These are phyloP conservation scores for Botryotinia convoluta DNA, from an alignment of 2,329 filamentous ascomycete genomes.

Conservation along the genomic window DNA sequence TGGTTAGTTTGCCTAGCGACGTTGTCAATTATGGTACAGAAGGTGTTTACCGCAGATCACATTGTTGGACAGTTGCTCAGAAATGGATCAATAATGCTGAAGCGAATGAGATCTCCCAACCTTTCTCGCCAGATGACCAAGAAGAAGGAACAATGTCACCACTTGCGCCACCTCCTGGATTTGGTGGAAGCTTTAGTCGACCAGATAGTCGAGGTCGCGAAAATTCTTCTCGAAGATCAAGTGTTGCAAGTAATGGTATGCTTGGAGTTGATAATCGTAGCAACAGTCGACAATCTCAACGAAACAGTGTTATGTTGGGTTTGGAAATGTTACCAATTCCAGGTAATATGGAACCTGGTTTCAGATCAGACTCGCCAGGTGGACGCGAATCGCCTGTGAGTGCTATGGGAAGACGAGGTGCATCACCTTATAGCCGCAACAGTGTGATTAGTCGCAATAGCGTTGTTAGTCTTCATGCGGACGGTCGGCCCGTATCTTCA, in stretches of 20 bases:
- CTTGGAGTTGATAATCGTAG: conserved; percentile 3
- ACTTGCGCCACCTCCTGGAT: conserved; percentile 33
- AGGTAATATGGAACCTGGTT: conserved; percentile 5
- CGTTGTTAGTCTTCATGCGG: not conserved
- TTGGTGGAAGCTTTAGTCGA: conserved; percentile 28
- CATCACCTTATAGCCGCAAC: conserved; percentile 12
- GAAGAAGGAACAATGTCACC: conserved; percentile 24
- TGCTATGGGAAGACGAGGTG: conserved; percentile 2
- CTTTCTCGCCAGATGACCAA: not conserved
- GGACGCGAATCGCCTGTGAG: conserved; percentile 8
- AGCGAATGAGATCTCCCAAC: not conserved
- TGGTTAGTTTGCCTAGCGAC: conserved; percentile 61
- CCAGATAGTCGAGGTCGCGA: conserved; percentile 25
- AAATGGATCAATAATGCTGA: conserved; percentile 47
- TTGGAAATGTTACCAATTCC: conserved; percentile 35
- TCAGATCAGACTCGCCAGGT: conserved; percentile 2
- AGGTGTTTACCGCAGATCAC: conserved; percentile 64
- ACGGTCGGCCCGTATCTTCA: conserved; percentile 4
- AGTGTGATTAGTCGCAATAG: not conserved
- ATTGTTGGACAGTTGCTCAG: conserved; percentile 65
- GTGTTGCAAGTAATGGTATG: conserved; percentile 12
- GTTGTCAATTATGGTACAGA: conserved; percentile 62
- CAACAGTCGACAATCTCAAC: conserved; percentile 24
- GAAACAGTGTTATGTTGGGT: conserved; percentile 35
- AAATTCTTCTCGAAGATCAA: conserved; percentile 18